Base-by-base conservation (phyloP, 345 rosid genomes). In the Salix caprea region DNA sequence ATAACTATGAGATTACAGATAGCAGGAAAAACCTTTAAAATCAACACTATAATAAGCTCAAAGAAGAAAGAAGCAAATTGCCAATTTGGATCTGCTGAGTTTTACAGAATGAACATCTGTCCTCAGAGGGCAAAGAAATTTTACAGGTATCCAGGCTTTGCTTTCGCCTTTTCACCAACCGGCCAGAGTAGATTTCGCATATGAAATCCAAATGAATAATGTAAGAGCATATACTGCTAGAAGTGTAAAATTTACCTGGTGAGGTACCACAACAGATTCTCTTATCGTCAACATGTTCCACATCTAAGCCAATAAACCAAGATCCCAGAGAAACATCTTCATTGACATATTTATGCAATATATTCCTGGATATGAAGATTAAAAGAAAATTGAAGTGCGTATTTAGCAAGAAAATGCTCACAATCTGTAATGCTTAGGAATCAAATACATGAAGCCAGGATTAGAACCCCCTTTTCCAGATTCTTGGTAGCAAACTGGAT, bases 221-320 rank as follows among this genome's bases (percentile, higher is more conserved):
- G 8, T 30, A 13, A 0, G 5, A 69, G 13, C 28, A 9, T 19
- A 5, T 4, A 69, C 4, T 7, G 46, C 24, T 12, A n/a, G 54
- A 5, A 4, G 4, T 54, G 32, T 54, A 5, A 62, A 72, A 16
- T 65, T 85, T 87, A 91, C 98, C 97, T 54, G 89, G 93, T 6
- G 93, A 87, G 36, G 96, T 93, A 54, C 90, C 89, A 52, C 97
- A 95, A 67, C 98, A 92, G 46, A 93, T 80, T 71, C 89, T 83
- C 65, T 81, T 82, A 12, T 86, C 87, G 19, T 86, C 83, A 40
- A 86, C 77, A 16, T 86, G 89, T 68, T 82, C 80, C 28, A 84
- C 79, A 23, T 86, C 87, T 11, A 86, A 65, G 65, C 89, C 89
- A 11, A 86, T 84, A 58, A 86, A 76, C 89, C 89, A 86, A 0